Evolutionary conservation across 225 moss, liverwort and hornwort genomes (phyloP).

Genomic region (Anthoceros angustus): DNA sequence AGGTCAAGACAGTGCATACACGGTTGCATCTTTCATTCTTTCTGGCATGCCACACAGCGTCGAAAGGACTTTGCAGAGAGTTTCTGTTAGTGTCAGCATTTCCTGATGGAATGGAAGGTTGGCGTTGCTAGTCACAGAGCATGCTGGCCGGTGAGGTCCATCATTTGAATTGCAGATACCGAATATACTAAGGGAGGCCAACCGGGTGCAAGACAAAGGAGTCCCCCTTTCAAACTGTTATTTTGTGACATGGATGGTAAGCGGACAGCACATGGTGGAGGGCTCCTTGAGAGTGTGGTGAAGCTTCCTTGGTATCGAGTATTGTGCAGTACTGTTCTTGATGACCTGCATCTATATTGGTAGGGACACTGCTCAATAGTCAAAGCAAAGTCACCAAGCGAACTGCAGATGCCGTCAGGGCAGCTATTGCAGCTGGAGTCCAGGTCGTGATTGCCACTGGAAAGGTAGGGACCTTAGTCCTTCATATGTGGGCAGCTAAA

Average conservation of each 20-base stretch:
- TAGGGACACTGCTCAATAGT: constrained; percentile 68
- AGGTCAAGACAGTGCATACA: neutral
- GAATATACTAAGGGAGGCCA: neutral
- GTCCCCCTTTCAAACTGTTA: constrained; percentile 45
- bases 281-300: too few relatives aligned
- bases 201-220: constrained; percentile 9
- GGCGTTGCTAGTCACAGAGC: constrained; percentile 8
- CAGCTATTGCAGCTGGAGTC: constrained; percentile 50
- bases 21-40: neutral
- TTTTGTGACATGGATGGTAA: constrained; percentile 96
- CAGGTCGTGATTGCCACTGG: constrained; percentile 80
- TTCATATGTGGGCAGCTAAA: neutral
- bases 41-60: neutral
- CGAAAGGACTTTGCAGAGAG: constrained; percentile 1
- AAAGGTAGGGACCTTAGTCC: constrained; percentile 32
- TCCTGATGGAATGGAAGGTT: constrained; percentile 6
- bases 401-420: constrained; percentile 58
- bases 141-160: constrained; percentile 17
- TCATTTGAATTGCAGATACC: constrained; percentile 20
- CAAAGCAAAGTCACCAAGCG: constrained; percentile 41
- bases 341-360: neutral
- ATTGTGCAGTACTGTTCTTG: neutral
- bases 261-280: neutral
- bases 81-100: neutral
- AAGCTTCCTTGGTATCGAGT: too few relatives aligned